These are phyloP conservation scores for Pichia sp. DNA, from an alignment of 1,139 yeast species.

Conservation along the genomic window DNA sequence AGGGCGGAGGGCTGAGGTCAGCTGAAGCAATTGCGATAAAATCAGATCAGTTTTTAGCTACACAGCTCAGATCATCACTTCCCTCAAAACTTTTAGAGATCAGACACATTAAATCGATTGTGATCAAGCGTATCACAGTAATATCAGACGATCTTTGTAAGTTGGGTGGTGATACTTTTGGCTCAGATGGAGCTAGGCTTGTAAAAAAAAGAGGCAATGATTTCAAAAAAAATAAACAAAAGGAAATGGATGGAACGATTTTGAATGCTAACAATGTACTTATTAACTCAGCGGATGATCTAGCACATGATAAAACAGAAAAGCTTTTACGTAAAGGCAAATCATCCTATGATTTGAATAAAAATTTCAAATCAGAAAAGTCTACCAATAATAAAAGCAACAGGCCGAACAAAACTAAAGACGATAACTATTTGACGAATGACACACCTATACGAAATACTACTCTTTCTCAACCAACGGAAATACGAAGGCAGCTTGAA, in stretches of 20 bases:
- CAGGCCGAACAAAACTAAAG: not conserved
- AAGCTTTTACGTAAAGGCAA: not conserved
- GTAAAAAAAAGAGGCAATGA: not conserved
- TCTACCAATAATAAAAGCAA: not conserved
- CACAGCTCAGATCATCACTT: not conserved
- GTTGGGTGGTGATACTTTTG: not conserved
- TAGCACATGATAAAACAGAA: not conserved
- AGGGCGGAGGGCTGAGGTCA: not conserved
- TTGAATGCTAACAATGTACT: not conserved
- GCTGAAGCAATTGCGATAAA: not conserved
- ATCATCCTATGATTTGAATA: constrained; percentile 6
- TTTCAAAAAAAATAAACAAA: not conserved
- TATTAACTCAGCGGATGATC: not conserved
- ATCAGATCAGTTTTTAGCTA: not conserved
- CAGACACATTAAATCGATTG: constrained; percentile 21
- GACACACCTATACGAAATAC: not conserved
- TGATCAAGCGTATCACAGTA: constrained; percentile 14
- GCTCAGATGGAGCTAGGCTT: not conserved
- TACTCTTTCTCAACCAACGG: constrained; percentile 10
- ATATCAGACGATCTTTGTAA: not conserved
- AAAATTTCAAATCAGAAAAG: not conserved
- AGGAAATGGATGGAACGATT: not conserved
- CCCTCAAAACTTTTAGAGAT: constrained; percentile 6
- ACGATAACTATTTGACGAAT: not conserved
- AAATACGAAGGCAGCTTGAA: constrained; percentile 30